Evolutionary conservation across 371 early-diverging fungal species (phyloP), one percentile per base, ranked within the genome.

Genomic region (Circinella umbellata): DNA sequence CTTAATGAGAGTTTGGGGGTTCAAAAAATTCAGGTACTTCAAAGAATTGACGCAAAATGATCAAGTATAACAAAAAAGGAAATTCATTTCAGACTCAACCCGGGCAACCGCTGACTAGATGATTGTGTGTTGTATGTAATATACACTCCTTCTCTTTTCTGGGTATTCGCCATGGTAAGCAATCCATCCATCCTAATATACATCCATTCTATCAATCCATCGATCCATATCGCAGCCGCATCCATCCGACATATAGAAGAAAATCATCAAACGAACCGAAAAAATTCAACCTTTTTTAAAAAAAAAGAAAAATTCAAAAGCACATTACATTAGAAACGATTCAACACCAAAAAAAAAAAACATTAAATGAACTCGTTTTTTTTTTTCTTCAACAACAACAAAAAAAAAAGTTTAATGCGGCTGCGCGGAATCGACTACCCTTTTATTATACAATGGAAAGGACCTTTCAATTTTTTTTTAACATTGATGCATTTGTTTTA

Each of bases 401-500:
- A 27, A 27, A 27, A 27, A 27, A 27, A 27, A 42, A 9, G 42
- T 42, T 42, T 3, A 6, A 42, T 42, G 42, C 42, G 3, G 42
- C 42, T 42, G 42, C 42, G 11, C 27, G 11, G 42, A 42, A 42
- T 42, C 11, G 42, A 42, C 42, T 42, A 9, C 3, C 1, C 11
- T 42, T 42, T 42, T 27, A 27, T 27, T 27, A 27, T 27, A 27
- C 27, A 27, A 27, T 27, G 27, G 27, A 11, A n/a, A 51, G 1
- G 51, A 51, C 1, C 51, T 13, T 6, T 7, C 51, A 51, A 51
- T 57, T 57, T 27, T 57, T 55, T 34, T 57, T 18, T 34, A 10
- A 27, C 15, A 15, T 15, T 5, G 27, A 13, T 53, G 15, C 15
- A 15, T 15, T n/a, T n/a, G 20, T 18, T 53, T 27, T 73, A 93